Evolutionary conservation across 164 flowering plant genomes (phyloP).

Genomic region (Kingdonia uniflora): DNA sequence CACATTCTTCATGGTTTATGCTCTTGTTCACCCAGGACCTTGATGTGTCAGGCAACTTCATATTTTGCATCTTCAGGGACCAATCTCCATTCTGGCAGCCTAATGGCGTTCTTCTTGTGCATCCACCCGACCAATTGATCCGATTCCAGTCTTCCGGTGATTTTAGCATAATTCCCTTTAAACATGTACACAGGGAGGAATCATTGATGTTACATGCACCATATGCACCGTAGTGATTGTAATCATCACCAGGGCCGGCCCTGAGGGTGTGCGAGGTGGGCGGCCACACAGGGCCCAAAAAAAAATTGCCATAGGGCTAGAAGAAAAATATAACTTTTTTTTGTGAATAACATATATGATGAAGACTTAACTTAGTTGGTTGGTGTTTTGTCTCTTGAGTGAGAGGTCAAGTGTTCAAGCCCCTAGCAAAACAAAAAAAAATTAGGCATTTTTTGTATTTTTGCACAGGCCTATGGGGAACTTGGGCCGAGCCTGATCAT

Average conservation of each 20-base stretch:
- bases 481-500: too few relatives aligned
- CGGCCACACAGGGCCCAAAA: too few relatives aligned
- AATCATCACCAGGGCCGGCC: constrained; percentile 23
- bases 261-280: too few relatives aligned
- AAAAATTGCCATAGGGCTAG: too few relatives aligned
- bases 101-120: background rate
- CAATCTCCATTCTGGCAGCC: background rate
- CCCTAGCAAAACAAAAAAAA: too few relatives aligned
- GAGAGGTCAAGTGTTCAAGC: too few relatives aligned
- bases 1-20: constrained; percentile 7
- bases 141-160: background rate
- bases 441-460: too few relatives aligned
- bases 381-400: too few relatives aligned
- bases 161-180: constrained; percentile 30
- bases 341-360: too few relatives aligned
- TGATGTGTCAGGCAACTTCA: constrained; percentile 4
- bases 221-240: constrained; percentile 24
- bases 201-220: constrained; percentile 17
- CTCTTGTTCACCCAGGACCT: background rate
- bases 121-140: background rate
- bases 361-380: too few relatives aligned
- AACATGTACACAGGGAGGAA: constrained; percentile 26
- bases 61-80: background rate
- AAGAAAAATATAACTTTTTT: too few relatives aligned
- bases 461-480: too few relatives aligned